Percentiles rank a stretch among this genome's conserved stretches.
Evolutionary conservation across 2,329 filamentous ascomycete species (phyloP).

Genomic region (Fusarium nurragi): DNA sequence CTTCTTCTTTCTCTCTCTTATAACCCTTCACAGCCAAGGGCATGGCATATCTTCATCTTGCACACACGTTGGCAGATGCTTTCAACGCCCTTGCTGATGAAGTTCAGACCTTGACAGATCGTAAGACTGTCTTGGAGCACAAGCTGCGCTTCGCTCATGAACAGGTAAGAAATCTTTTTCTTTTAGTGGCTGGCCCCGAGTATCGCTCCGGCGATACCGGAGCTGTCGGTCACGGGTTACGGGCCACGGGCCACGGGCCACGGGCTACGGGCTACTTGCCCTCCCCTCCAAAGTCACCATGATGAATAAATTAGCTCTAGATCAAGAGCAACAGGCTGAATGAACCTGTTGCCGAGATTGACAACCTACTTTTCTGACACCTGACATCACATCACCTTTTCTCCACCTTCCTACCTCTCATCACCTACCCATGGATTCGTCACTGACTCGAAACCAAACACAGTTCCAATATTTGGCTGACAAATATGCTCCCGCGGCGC

Average conservation of each 20-base stretch:
- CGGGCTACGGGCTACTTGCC: too few relatives aligned
- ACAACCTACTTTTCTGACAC: constrained; percentile 60
- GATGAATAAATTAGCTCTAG: constrained; percentile 78
- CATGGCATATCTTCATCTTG: constrained; percentile 54
- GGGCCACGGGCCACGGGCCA: too few relatives aligned
- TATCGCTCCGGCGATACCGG: constrained; percentile 41
- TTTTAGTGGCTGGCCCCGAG: constrained; percentile 2
- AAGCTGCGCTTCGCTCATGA: constrained; percentile 73
- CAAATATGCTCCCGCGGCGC: constrained; percentile 72
- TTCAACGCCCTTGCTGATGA: constrained; percentile 72
- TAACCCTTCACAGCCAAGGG: constrained; percentile 39
- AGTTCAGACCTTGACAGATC: constrained; percentile 70
- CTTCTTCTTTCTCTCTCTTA: constrained; percentile 12
- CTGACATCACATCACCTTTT: constrained; percentile 30
- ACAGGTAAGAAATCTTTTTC: constrained; percentile 60
- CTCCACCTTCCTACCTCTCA: background rate
- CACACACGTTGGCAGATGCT: constrained; percentile 69
- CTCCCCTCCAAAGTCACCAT: constrained; percentile 42
- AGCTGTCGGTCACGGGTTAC: constrained; percentile 24
- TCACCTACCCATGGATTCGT: constrained; percentile 25
- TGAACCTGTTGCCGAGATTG: constrained; percentile 66
- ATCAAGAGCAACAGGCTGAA: constrained; percentile 72
- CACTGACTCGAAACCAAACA: constrained; percentile 39
- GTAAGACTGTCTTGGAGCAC: constrained; percentile 72
- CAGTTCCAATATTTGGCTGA: constrained; percentile 73